Conservation (phyloP, 108 stramenopile genomes). For the Parmales sp. region DNA sequence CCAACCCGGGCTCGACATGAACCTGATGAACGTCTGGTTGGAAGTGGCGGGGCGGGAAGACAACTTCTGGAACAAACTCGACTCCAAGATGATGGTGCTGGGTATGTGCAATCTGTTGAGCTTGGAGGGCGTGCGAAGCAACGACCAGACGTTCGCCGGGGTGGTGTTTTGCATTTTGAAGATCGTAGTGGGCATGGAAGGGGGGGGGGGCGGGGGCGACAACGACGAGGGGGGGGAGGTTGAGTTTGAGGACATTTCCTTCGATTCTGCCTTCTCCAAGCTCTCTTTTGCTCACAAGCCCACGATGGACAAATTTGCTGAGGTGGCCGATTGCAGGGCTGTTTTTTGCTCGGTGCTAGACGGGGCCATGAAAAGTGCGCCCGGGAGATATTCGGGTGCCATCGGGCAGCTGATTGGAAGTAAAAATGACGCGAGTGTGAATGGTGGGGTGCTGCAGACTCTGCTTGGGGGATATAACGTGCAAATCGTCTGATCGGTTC, state of each 20-base stretch:
- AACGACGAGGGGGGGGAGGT: constrained; percentile 23
- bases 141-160: constrained; percentile 19
- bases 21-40: neutral
- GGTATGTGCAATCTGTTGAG: neutral
- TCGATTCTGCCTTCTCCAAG: constrained; percentile 64
- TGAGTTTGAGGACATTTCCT: constrained; percentile 50
- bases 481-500: too few relatives aligned
- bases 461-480: too few relatives aligned
- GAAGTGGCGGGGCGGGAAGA: neutral
- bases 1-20: neutral
- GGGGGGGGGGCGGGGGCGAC: constrained; percentile 26
- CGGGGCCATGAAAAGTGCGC: too few relatives aligned
- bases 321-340: constrained; percentile 53
- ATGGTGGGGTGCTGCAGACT: too few relatives aligned
- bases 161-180: constrained; percentile 29
- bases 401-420: too few relatives aligned
- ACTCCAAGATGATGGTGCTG: neutral
- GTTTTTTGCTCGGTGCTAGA: too few relatives aligned
- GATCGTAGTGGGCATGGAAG: constrained; percentile 14
- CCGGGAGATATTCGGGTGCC: too few relatives aligned
- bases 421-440: too few relatives aligned
- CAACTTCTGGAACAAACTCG: neutral
- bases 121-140: neutral
- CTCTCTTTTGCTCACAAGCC: constrained; percentile 52
- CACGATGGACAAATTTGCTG: constrained; percentile 54